These are phyloP conservation scores for Trypanosoma cruzi DNA, from an alignment of 208 protist genomes.

Conservation along the genomic window DNA sequence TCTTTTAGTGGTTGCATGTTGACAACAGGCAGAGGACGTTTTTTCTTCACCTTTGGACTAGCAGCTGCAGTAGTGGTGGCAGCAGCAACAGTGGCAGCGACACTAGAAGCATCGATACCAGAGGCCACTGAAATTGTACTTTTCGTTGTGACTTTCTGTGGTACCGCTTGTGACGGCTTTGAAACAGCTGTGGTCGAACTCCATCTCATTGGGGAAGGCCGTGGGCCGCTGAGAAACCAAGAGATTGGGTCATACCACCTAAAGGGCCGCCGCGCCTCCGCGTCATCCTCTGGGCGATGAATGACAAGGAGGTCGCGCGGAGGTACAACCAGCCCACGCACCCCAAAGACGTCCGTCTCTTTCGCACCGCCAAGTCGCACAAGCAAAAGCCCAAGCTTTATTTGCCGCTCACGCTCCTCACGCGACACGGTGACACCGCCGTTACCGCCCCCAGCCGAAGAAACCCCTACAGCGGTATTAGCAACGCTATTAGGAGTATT, in stretches of 20 bases:
- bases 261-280: conserved; percentile 32
- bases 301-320: conserved; percentile 64
- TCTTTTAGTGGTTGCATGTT: conserved; percentile 45
- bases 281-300: conserved; percentile 52
- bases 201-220: conserved; percentile 48
- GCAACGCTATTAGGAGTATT: neutral
- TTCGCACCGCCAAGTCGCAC: conserved; percentile 56
- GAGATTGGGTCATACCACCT: conserved; percentile 75
- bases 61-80: neutral
- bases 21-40: conserved; percentile 46
- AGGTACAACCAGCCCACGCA: conserved; percentile 21
- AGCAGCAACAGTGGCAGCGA: conserved; percentile 1
- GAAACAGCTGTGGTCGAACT: neutral
- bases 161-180: neutral
- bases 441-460: neutral
- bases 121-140: conserved; percentile 6
- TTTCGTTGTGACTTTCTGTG: neutral
- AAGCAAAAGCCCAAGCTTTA: conserved; percentile 64
- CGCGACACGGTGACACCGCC: conserved; percentile 9
- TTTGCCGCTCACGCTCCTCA: conserved; percentile 42
- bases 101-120: neutral
- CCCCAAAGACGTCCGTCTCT: conserved; percentile 60
- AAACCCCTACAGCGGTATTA: neutral
- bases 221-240: conserved; percentile 56
- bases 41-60: conserved; percentile 28